Evolutionary conservation across 2,329 filamentous ascomycete species (phyloP).

Genomic region (Chrysoporthe austroafricana): DNA sequence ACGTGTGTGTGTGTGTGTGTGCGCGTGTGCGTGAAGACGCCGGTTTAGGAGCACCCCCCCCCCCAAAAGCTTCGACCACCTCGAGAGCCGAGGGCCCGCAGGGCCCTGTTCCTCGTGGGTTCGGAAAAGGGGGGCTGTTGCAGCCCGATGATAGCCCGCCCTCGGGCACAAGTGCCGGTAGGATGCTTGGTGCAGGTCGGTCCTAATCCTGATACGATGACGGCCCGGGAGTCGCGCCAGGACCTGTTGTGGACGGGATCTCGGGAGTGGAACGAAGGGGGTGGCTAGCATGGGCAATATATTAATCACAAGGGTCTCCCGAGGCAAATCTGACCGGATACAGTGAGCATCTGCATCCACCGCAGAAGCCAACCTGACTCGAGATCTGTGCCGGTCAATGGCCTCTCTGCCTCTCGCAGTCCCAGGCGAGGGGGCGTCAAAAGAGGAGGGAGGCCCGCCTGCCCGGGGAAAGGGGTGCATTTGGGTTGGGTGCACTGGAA

Average conservation of each 20-base stretch:
- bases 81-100: neutral
- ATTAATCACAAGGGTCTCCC: neutral
- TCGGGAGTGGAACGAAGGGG: neutral
- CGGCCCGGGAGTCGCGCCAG: slow-evolving; percentile 12
- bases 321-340: neutral
- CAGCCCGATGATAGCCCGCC: neutral
- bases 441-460: neutral
- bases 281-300: neutral
- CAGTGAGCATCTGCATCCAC: neutral
- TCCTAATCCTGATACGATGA: neutral
- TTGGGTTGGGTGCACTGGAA: neutral
- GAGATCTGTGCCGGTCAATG: no score
- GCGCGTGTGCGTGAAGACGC: no score
- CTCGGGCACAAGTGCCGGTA: slow-evolving; percentile 11
- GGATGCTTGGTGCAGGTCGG: slow-evolving; percentile 11
- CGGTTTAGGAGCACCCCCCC: no score
- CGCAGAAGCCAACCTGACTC: no score
- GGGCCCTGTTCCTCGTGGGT: neutral
- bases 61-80: neutral
- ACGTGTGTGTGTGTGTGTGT: no score
- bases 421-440: neutral
- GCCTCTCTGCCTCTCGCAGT: neutral
- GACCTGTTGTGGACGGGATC: slow-evolving; percentile 4
- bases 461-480: neutral
- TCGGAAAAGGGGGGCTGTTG: neutral